These are phyloP conservation scores for Rhynchosporium graminicola DNA, from an alignment of 2,329 filamentous ascomycete species.

Conservation along the genomic window DNA sequence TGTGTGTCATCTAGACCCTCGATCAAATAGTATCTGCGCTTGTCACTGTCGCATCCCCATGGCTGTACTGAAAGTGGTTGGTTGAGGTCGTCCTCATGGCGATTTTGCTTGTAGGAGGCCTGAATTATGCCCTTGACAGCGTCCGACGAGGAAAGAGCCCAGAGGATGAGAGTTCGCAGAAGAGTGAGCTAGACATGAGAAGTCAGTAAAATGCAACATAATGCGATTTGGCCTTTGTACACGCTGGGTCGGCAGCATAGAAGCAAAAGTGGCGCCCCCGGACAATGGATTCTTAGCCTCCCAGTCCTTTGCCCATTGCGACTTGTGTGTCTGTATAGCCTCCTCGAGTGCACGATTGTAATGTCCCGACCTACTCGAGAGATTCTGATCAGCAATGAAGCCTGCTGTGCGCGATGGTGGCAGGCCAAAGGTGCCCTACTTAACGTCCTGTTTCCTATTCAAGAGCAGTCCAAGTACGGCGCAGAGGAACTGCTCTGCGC, in stretches of 20 bases:
- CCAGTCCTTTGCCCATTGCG: slow-evolving; percentile 88
- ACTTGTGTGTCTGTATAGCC: slow-evolving; percentile 79
- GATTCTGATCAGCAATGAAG: slow-evolving; percentile 30
- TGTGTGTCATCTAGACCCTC: slow-evolving; percentile 93
- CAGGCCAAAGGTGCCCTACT: slow-evolving; percentile 62
- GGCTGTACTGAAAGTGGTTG: slow-evolving; percentile 87
- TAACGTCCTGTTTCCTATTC: slow-evolving; percentile 98
- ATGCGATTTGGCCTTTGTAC: slow-evolving; percentile 52
- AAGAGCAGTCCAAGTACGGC: slow-evolving; percentile 83
- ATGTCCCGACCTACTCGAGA: slow-evolving; percentile 72
- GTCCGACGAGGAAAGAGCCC: slow-evolving; percentile 88
- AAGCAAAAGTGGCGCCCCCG: slow-evolving; percentile 77
- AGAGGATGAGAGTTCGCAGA: slow-evolving; percentile 79
- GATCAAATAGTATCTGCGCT: slow-evolving; percentile 89
- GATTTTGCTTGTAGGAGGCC: slow-evolving; percentile 83
- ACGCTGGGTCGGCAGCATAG: slow-evolving; percentile 78
- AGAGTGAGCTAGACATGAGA: slow-evolving; percentile 66
- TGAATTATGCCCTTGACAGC: slow-evolving; percentile 78
- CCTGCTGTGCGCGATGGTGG: not conserved
- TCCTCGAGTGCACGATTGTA: slow-evolving; percentile 94
- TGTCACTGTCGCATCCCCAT: slow-evolving; percentile 88
- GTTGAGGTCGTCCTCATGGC: slow-evolving; percentile 76
- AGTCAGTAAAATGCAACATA: slow-evolving; percentile 3
- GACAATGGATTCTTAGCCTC: slow-evolving; percentile 78
- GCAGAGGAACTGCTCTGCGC: slow-evolving; percentile 86